Evolutionary conservation across 495 filamentous ascomycete species (phyloP).

Genomic region (Trichoderma virens): DNA sequence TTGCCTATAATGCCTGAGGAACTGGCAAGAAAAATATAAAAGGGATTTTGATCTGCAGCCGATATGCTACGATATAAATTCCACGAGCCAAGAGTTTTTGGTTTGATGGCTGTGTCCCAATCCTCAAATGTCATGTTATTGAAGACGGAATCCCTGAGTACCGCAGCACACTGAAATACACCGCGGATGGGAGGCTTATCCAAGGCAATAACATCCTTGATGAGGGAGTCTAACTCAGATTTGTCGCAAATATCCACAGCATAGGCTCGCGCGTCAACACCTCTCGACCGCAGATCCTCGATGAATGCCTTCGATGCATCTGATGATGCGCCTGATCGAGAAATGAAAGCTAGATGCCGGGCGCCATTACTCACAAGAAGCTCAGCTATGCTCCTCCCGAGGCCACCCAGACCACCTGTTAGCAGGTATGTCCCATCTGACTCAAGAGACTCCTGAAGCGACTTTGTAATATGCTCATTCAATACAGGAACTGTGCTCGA

Average conservation of each 20-base stretch:
- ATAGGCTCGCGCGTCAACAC: slow-evolving; percentile 16
- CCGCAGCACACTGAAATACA: slow-evolving; percentile 27
- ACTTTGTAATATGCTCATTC: not conserved
- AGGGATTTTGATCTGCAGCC: slow-evolving; percentile 2
- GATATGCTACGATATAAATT: slow-evolving; percentile 37
- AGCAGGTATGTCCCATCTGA: slow-evolving; percentile 20
- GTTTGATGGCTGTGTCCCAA: slow-evolving; percentile 24
- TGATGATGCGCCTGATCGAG: slow-evolving; percentile 14
- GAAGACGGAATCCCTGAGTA: slow-evolving; percentile 35
- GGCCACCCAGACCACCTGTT: slow-evolving; percentile 24
- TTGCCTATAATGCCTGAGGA: slow-evolving; percentile 37
- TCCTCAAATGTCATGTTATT: slow-evolving; percentile 30
- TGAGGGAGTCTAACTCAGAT: slow-evolving; percentile 8
- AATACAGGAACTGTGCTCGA: slow-evolving; percentile 5
- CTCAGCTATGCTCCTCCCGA: slow-evolving; percentile 19
- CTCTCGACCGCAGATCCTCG: slow-evolving; percentile 18
- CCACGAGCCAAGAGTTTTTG: slow-evolving; percentile 33
- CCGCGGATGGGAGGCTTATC: slow-evolving; percentile 37
- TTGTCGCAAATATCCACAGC: slow-evolving; percentile 17
- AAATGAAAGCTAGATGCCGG: slow-evolving; percentile 20
- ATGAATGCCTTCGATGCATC: slow-evolving; percentile 16
- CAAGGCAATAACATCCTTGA: not conserved
- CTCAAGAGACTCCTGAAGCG: not conserved
- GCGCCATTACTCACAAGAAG: slow-evolving; percentile 23
- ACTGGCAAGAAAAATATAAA: slow-evolving; percentile 23